These are phyloP conservation scores for Alternaria longipes DNA, from an alignment of 2,329 filamentous ascomycete species.

Conservation along the genomic window DNA sequence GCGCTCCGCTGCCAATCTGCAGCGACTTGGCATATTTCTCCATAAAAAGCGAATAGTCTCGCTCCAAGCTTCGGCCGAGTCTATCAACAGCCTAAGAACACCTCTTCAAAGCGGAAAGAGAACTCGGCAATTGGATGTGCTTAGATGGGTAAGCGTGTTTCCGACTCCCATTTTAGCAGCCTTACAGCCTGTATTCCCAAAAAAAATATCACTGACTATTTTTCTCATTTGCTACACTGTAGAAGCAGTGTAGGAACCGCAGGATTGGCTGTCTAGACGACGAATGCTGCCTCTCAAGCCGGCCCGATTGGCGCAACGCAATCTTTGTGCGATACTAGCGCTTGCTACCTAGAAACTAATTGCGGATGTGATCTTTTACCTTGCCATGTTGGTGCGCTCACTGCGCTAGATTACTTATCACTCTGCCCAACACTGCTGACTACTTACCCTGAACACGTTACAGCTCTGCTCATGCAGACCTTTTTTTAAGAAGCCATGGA, in stretches of 20 bases:
- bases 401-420: too few relatives aligned
- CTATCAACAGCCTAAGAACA: not conserved
- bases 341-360: accelerated
- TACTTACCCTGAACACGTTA: accelerated
- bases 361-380: accelerated
- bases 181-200: too few relatives aligned
- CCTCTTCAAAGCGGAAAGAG: too few relatives aligned
- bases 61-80: not conserved
- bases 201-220: too few relatives aligned
- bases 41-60: not conserved
- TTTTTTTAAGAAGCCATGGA: accelerated
- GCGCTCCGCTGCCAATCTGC: not conserved
- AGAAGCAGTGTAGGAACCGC: too few relatives aligned
- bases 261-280: not conserved
- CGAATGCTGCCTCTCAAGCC: not conserved
- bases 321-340: not conserved
- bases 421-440: accelerated
- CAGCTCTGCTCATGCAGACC: too few relatives aligned
- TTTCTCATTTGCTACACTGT: too few relatives aligned
- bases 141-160: not conserved
- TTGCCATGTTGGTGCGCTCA: too few relatives aligned
- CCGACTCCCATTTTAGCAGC: accelerated
- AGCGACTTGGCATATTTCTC: not conserved
- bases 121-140: not conserved
- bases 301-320: not conserved